Evolutionary conservation across 352 stramenopile genomes (phyloP).

Genomic region (Phytophthora cryptogea): DNA sequence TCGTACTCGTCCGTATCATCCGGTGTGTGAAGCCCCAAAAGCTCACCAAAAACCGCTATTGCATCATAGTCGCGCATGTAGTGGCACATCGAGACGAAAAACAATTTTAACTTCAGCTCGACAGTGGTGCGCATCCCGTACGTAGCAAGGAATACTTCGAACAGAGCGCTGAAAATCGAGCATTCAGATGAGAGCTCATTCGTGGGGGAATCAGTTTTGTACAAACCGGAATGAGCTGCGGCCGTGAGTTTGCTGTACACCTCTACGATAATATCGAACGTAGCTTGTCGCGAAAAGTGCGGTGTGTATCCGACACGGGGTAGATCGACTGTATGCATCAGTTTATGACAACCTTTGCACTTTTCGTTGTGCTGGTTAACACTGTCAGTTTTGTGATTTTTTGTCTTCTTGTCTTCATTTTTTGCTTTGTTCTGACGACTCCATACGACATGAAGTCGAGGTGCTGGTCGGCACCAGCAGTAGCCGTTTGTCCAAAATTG

Average conservation of each 20-base stretch:
- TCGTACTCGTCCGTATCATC: slow-evolving; percentile 35
- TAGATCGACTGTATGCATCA: slow-evolving; percentile 42
- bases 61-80: slow-evolving; percentile 55
- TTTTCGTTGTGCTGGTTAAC: neutral
- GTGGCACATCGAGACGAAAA: slow-evolving; percentile 66
- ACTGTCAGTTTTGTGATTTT: neutral
- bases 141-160: slow-evolving; percentile 46
- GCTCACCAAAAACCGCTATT: slow-evolving; percentile 68
- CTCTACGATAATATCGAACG: slow-evolving; percentile 56
- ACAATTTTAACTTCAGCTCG: slow-evolving; percentile 65
- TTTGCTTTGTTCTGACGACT: slow-evolving; percentile 5
- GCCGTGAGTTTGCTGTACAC: slow-evolving; percentile 54
- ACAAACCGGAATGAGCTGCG: slow-evolving; percentile 47
- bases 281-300: slow-evolving; percentile 58
- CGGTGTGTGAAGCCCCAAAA: slow-evolving; percentile 53
- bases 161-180: slow-evolving; percentile 53
- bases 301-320: slow-evolving; percentile 36
- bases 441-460: slow-evolving; percentile 37
- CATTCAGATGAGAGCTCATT: slow-evolving; percentile 12
- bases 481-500: slow-evolving; percentile 57
- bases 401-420: neutral
- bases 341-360: slow-evolving; percentile 37
- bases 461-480: slow-evolving; percentile 50
- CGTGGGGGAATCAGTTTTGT: slow-evolving; percentile 34
- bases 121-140: slow-evolving; percentile 61